A percentile compares a stretch with the other conserved stretches of the same genome.
Evolutionary conservation across 768 basidiomycete genomes (phyloP).

Genomic region (Cyclocybe cylindracea): DNA sequence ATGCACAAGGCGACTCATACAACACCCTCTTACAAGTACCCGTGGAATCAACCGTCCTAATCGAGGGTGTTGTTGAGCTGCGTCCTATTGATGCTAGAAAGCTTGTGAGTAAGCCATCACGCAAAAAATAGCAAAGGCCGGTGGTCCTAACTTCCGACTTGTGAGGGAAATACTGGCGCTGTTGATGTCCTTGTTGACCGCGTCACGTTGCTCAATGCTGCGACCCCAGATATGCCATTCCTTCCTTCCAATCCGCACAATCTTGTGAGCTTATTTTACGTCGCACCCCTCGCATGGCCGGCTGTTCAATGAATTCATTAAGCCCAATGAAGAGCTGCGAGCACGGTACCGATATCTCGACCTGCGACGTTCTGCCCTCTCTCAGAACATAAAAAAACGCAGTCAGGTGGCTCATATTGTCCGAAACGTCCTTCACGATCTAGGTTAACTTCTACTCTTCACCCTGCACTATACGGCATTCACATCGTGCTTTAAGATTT

Average conservation of each 20-base stretch:
- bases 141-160: constrained; percentile 17
- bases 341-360: constrained; percentile 88
- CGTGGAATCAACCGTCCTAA: constrained; percentile 74
- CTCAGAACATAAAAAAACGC: constrained; percentile 79
- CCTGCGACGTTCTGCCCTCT: constrained; percentile 72
- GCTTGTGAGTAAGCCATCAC: constrained; percentile 45
- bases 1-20: constrained; percentile 35
- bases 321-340: constrained; percentile 88
- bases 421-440: constrained; percentile 69
- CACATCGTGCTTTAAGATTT: constrained; percentile 57
- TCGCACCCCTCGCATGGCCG: constrained; percentile 7
- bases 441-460: constrained; percentile 44
- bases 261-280: constrained; percentile 53
- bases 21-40: constrained; percentile 61
- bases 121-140: constrained; percentile 8
- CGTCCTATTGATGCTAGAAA: constrained; percentile 66
- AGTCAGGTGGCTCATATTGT: constrained; percentile 81
- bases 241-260: constrained; percentile 75
- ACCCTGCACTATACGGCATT: constrained; percentile 8
- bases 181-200: constrained; percentile 78
- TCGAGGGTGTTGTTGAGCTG: constrained; percentile 70
- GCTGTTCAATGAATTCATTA: constrained; percentile 13
- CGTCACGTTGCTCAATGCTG: constrained; percentile 80
- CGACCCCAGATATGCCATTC: constrained; percentile 74
- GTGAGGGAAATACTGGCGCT: constrained; percentile 64